phyloP scores from a whole-genome alignment of 768 basidiomycete species.

The Termitomyces sp. region DNA sequence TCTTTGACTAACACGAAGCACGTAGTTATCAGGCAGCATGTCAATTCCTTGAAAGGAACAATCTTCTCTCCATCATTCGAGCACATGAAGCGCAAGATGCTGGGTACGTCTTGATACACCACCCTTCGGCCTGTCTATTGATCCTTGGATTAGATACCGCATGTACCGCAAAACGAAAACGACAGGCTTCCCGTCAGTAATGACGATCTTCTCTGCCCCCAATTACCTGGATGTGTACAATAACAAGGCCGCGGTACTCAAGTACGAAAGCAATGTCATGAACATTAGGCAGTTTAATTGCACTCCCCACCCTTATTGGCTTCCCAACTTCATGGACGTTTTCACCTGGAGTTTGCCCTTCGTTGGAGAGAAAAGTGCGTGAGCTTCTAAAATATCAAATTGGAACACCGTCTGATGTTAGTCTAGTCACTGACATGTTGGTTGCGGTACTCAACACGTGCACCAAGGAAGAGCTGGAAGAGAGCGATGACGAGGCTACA shows the following conservation, averaged over 20 bases:
- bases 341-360: conserved; percentile 99
- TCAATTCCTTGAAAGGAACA: conserved; percentile 96
- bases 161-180: conserved; percentile 99
- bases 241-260: conserved; percentile 98
- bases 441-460: conserved; percentile 95
- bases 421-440: conserved; percentile 94
- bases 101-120: conserved; percentile 51
- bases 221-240: conserved; percentile 99
- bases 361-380: conserved; percentile 94
- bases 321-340: conserved; percentile 99
- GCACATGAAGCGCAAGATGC: conserved; percentile 99
- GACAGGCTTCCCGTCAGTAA: conserved; percentile 97
- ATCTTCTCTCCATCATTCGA: conserved; percentile 92
- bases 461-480: conserved; percentile 94
- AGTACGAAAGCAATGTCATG: conserved; percentile 99
- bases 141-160: conserved; percentile 60
- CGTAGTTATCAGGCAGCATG: conserved; percentile 93
- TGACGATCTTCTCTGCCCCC: conserved; percentile 99
- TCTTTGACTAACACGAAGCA: conserved; percentile 6
- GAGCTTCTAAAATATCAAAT: neutral
- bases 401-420: neutral
- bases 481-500: conserved; percentile 58
- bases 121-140: neutral
- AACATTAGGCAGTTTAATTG: conserved; percentile 98
- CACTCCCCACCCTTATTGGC: conserved; percentile 94